phyloP scores from a whole-genome alignment of 805 yeast species.

The Lachancea nothofagi region DNA sequence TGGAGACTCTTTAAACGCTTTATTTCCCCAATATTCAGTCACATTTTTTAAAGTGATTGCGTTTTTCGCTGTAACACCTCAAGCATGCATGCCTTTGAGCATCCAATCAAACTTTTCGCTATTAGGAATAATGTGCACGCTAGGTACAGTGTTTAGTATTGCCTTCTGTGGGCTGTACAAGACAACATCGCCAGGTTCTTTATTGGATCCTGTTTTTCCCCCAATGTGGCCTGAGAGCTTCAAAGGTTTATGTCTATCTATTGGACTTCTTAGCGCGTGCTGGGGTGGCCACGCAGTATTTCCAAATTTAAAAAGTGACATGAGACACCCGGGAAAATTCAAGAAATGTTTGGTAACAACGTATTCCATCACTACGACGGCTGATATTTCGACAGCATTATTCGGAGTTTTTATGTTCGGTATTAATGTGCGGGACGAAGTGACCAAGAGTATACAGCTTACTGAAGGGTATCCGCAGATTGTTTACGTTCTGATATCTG shows the following conservation, averaged over 20 bases:
- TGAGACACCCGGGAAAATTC: slow-evolving; percentile 60
- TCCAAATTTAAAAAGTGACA: slow-evolving; percentile 67
- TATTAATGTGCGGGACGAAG: slow-evolving; percentile 54
- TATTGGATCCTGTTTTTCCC: slow-evolving; percentile 57
- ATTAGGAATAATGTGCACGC: slow-evolving; percentile 65
- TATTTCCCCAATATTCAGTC: slow-evolving; percentile 49
- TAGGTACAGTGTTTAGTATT: slow-evolving; percentile 55
- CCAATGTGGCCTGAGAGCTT: slow-evolving; percentile 56
- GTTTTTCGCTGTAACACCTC: slow-evolving; percentile 70
- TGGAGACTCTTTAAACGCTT: slow-evolving; percentile 76
- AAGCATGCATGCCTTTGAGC: slow-evolving; percentile 72
- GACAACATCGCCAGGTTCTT: slow-evolving; percentile 64
- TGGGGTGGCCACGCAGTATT: slow-evolving; percentile 84
- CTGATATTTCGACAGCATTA: slow-evolving; percentile 60
- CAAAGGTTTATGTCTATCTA: slow-evolving; percentile 48
- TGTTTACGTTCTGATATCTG: slow-evolving; percentile 54
- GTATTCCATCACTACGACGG: slow-evolving; percentile 51
- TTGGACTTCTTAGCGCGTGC: slow-evolving; percentile 71
- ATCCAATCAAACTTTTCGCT: slow-evolving; percentile 63
- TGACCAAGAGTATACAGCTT: slow-evolving; percentile 67
- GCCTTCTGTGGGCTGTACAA: slow-evolving; percentile 60
- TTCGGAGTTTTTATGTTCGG: slow-evolving; percentile 83
- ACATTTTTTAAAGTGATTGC: slow-evolving; percentile 60
- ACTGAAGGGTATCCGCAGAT: slow-evolving; percentile 64
- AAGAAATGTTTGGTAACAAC: slow-evolving; percentile 49